Evolutionary conservation across 257 asterid species (phyloP), one percentile per base, ranked within the genome.

Genomic region (Paraleonurus japonicus): DNA sequence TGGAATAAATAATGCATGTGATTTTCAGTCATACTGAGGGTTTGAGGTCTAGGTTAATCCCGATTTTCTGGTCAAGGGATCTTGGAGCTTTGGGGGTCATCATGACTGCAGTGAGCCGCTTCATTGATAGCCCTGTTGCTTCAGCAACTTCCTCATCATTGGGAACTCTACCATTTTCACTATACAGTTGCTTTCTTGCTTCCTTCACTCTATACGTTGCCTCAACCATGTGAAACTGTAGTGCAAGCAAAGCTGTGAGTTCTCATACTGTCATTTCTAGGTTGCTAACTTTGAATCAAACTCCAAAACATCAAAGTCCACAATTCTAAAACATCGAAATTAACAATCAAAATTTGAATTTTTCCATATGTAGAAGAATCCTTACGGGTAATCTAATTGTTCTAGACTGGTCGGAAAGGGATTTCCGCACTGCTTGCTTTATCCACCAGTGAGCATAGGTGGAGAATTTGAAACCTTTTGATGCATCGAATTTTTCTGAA

Each of bases 401-500:
- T 79, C 92, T 81, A 16, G 90, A 88, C 65, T 82, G 95, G 61
- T 88, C 92, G 22, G 95, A 88, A 61, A 88, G 95, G 33, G 90
- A 84, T 72, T 82, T 88, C 15, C 95, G 78, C 69, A 88, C 90
- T 10, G 95, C 87, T 80, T 92, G 97, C 71, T 86, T 90, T 62
- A 92, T 92, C 98, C 98, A 92, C 98, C 98, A 92, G 79, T 90
- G 97, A 69, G 98, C 98, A 69, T 92, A 92, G 58, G 98, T 92
- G 48, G 97, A 92, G 86, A 92, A 92, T 68, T 90, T 92, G 80
- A 90, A 92, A 73, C 98, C 98, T 81, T 84, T 90, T 4, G 96
- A 58, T 54, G 97, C 96, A 76, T 92, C 97, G 50, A 90, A 92
- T 81, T 92, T 92, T 81, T 92, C 97, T 3, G 90, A 84, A 78